These are phyloP conservation scores for Rutstroemia sp. DNA, from an alignment of 2,329 filamentous ascomycete species.

Conservation along the genomic window DNA sequence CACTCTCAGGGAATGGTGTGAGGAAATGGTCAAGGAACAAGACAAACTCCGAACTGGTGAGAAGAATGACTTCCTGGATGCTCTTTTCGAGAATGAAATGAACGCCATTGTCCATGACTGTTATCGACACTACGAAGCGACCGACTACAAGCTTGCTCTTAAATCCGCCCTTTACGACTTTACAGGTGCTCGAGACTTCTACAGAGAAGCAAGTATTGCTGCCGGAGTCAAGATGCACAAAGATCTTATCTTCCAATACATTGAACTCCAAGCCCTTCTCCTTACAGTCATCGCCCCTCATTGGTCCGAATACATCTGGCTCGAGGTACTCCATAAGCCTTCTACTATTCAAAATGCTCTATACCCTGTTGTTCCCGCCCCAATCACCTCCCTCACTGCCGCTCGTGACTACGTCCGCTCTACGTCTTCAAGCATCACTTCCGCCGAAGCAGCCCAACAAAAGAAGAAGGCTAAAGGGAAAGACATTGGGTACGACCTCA, in stretches of 20 bases:
- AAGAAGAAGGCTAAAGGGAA: conserved; percentile 96
- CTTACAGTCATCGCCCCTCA: conserved; percentile 83
- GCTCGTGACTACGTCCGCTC: conserved; percentile 74
- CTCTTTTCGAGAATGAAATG: conserved; percentile 89
- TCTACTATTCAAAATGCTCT: conserved; percentile 70
- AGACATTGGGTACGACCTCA: conserved; percentile 74
- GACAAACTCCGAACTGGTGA: conserved; percentile 67
- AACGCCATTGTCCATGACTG: conserved; percentile 76
- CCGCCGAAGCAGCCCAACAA: conserved; percentile 71
- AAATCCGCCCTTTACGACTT: conserved; percentile 88
- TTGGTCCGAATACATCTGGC: conserved; percentile 92
- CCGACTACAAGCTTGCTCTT: conserved; percentile 79
- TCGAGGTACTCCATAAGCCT: conserved; percentile 75
- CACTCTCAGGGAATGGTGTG: conserved; percentile 81
- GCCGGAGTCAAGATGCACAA: conserved; percentile 81
- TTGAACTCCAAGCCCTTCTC: conserved; percentile 79
- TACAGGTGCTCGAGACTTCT: conserved; percentile 79
- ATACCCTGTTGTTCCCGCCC: conserved; percentile 63
- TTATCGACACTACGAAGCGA: conserved; percentile 68
- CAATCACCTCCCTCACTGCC: conserved; percentile 62
- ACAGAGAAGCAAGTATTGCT: conserved; percentile 73
- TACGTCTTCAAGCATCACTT: conserved; percentile 71
- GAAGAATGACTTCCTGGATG: conserved; percentile 73
- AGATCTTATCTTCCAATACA: conserved; percentile 70
- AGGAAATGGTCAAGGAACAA: conserved; percentile 70